Evolutionary conservation across 768 basidiomycete species (phyloP).

Genomic region (Leccinum disarticulatum): DNA sequence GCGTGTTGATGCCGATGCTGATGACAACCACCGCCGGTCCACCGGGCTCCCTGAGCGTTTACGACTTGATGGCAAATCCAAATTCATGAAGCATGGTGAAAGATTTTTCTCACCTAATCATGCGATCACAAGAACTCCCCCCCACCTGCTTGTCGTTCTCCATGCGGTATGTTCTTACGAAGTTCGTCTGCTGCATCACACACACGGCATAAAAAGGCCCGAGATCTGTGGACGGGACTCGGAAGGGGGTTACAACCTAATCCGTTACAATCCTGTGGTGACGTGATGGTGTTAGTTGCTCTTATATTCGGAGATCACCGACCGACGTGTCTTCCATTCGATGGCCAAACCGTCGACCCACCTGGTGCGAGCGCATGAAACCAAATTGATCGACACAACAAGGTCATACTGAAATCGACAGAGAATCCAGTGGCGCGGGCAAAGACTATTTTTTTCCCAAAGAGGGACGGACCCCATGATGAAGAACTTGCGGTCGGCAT

Average conservation of each 20-base stretch:
- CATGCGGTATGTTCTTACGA: slow-evolving; percentile 6
- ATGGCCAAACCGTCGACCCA: not conserved
- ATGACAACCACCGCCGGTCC: not conserved
- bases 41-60: not conserved
- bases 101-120: slow-evolving; percentile 6
- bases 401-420: not conserved
- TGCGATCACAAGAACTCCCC: not conserved
- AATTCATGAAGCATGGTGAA: not conserved
- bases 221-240: slow-evolving; percentile 3
- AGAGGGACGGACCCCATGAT: not conserved
- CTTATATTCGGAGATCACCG: not conserved
- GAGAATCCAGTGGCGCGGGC: slow-evolving; percentile 5
- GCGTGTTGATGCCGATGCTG: slow-evolving; percentile 7
- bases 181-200: not conserved
- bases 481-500: not conserved
- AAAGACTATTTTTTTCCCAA: not conserved
- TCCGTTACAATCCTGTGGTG: not conserved
- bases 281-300: not conserved
- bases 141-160: not conserved
- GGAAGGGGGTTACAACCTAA: not conserved
- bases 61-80: not conserved
- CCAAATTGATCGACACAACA: not conserved
- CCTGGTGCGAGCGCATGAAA: not conserved
- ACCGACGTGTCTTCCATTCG: slow-evolving; percentile 6
- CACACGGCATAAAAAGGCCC: not conserved